Conservation (phyloP, 352 stramenopile genomes). For the Phytopythium ostracodes region DNA sequence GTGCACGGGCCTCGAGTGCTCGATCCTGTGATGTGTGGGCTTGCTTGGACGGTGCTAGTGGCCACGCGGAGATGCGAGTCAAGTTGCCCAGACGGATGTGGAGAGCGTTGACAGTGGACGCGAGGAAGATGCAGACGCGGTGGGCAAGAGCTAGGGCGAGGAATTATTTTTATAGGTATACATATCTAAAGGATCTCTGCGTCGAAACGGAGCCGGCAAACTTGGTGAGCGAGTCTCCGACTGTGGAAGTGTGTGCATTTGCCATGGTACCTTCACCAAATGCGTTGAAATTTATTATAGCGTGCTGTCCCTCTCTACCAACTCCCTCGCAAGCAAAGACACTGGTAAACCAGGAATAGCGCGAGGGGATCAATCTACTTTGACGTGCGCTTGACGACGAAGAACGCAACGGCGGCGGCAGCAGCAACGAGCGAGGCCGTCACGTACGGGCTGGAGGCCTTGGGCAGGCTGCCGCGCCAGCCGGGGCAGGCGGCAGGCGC, state of each 20-base stretch:
- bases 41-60: neutral
- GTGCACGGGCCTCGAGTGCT: conserved; percentile 37
- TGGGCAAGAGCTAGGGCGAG: neutral
- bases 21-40: conserved; percentile 42
- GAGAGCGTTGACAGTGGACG: neutral
- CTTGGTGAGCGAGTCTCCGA: neutral
- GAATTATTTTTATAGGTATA: conserved; percentile 4
- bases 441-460: conserved; percentile 24
- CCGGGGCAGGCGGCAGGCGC: conserved; percentile 11
- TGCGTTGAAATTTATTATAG: conserved; percentile 5
- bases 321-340: neutral
- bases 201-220: conserved; percentile 1
- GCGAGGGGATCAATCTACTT: conserved; percentile 9
- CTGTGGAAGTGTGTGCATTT: neutral
- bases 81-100: neutral
- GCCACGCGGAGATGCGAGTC: neutral
- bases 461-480: conserved; percentile 13
- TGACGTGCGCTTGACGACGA: conserved; percentile 42
- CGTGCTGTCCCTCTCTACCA: neutral
- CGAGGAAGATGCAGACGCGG: neutral
- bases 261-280: neutral
- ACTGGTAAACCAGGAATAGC: neutral
- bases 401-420: conserved; percentile 23
- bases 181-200: neutral
- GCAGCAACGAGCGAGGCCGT: conserved; percentile 33